phyloP scores from a whole-genome alignment of 306 rosid genomes.

The Senna tora region DNA sequence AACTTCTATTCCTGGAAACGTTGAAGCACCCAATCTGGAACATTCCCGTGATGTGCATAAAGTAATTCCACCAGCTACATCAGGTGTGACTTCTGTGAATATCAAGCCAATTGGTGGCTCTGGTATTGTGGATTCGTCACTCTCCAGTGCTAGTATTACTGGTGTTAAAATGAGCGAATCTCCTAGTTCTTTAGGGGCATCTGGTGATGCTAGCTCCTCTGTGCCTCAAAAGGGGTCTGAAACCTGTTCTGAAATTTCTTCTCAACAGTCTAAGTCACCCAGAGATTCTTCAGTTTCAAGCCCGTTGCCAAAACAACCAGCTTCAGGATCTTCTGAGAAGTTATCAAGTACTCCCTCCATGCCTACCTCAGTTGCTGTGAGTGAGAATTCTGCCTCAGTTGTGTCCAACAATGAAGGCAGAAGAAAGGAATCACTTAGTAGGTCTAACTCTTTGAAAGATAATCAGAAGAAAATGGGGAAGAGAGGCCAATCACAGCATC shows the following conservation, averaged over 20 bases:
- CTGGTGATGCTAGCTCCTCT: slow-evolving; percentile 47
- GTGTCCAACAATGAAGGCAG: slow-evolving; percentile 51
- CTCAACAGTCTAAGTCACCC: slow-evolving; percentile 43
- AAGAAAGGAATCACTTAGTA: slow-evolving; percentile 54
- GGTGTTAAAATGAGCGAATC: slow-evolving; percentile 55
- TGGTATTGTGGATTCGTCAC: slow-evolving; percentile 41
- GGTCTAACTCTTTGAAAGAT: slow-evolving; percentile 70
- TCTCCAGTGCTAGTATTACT: slow-evolving; percentile 44
- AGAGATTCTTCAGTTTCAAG: slow-evolving; percentile 44
- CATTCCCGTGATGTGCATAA: slow-evolving; percentile 55
- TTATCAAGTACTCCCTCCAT: slow-evolving; percentile 32
- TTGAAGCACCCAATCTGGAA: slow-evolving; percentile 54
- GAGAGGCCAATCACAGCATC: slow-evolving; percentile 63
- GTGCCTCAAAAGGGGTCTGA: slow-evolving; percentile 46
- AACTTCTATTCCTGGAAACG: slow-evolving; percentile 44
- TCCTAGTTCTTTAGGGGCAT: slow-evolving; percentile 44
- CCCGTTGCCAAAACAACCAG: slow-evolving; percentile 46
- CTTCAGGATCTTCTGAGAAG: slow-evolving; percentile 42
- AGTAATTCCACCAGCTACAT: slow-evolving; percentile 42
- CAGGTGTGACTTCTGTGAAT: slow-evolving; percentile 47
- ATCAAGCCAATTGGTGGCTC: slow-evolving; percentile 53
- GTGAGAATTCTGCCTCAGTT: slow-evolving; percentile 50
- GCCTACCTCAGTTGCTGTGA: slow-evolving; percentile 35
- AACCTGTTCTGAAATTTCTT: slow-evolving; percentile 36
- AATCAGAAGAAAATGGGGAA: slow-evolving; percentile 59